Evolutionary conservation across 2,329 filamentous ascomycete genomes (phyloP).

Genomic region (Tolypocladium endophyticum): DNA sequence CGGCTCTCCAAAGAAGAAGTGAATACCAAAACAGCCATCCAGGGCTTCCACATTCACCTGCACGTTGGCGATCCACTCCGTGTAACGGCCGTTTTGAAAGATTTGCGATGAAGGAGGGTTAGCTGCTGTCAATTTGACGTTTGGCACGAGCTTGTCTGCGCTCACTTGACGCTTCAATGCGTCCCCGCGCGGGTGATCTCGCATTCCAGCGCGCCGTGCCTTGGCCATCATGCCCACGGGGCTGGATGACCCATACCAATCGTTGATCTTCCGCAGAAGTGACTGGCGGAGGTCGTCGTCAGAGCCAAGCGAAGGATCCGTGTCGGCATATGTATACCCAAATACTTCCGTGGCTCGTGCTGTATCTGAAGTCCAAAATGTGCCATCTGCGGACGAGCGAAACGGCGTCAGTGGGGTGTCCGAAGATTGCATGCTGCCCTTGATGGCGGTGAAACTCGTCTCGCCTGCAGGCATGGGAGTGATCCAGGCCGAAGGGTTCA

Average conservation of each 20-base stretch:
- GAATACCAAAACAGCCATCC: conserved; percentile 48
- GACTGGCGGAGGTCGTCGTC: conserved; percentile 18
- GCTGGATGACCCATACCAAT: conserved; percentile 25
- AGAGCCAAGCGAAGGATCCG: conserved; percentile 14
- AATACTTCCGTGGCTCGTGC: conserved; percentile 50
- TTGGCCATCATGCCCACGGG: conserved; percentile 11
- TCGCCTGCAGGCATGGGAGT: conserved; percentile 41
- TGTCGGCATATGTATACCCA: conserved; percentile 67
- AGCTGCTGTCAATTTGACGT: conserved; percentile 14
- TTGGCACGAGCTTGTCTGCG: conserved; percentile 6
- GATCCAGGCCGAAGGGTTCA: conserved; percentile 61
- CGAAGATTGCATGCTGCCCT: conserved; percentile 42
- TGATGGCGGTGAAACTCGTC: conserved; percentile 49
- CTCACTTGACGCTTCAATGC: background rate
- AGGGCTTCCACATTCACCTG: conserved; percentile 49
- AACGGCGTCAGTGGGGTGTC: conserved; percentile 58
- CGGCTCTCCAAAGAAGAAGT: conserved; percentile 55
- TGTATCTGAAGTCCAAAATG: conserved; percentile 58
- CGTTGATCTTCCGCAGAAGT: conserved; percentile 40
- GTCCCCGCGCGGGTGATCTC: background rate
- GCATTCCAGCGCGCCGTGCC: background rate
- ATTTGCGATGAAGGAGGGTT: conserved; percentile 16
- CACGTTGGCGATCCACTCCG: conserved; percentile 61
- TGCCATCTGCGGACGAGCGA: conserved; percentile 42
- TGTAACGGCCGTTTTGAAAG: conserved; percentile 32